Base-by-base conservation (phyloP, 2,329 filamentous ascomycete species). In the Akanthomyces dipterigenus region DNA sequence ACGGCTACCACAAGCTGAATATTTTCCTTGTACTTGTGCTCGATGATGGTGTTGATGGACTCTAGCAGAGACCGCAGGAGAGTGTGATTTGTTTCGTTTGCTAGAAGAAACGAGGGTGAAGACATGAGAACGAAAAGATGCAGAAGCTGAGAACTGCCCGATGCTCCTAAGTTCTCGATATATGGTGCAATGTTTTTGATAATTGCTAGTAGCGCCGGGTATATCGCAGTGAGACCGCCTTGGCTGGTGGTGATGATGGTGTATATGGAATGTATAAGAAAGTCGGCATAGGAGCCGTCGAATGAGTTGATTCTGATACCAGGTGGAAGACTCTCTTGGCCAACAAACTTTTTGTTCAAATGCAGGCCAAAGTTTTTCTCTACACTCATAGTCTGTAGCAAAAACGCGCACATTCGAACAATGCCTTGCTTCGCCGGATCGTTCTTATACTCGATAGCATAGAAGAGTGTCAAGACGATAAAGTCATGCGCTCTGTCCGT, bases 341-440 rank as follows among this genome's bases (percentile, higher is more conserved):
- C 89, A 64, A 92, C 88, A 67, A 99, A 98, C 18, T 80, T 82
- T 74, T 91, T 93, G 75, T 97, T 98, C 55, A 99, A 80, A 68
- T 91, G 93, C 70, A 88, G 85, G 34, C 92, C 93, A 74, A 98
- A 98, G 64, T 89, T 92, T 61, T 88, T 84, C 75, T 98, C 95
- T 2, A 96, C 92, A 69, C 93, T 98, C 70, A 99, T 78, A 0
- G 95, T 98, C 75, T 99, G 95, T 45, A 99, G 77, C 48, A 98
- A 82, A 72, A 99, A 98, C n/a, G 96, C 88, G 74, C 95, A 97
- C 92, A 98, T 97, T 60, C 95, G 85, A 28, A 98, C 91, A 1
- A 97, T 82, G 1, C 95, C 95, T 73, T 97, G 93, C 72, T 93
- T 96, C 1, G 92, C 87, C 22, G 89, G 79, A 70, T 98, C 93